These are phyloP conservation scores for Rhexocercosporidium sp. DNA, from an alignment of 2,329 filamentous ascomycete species.

Conservation along the genomic window DNA sequence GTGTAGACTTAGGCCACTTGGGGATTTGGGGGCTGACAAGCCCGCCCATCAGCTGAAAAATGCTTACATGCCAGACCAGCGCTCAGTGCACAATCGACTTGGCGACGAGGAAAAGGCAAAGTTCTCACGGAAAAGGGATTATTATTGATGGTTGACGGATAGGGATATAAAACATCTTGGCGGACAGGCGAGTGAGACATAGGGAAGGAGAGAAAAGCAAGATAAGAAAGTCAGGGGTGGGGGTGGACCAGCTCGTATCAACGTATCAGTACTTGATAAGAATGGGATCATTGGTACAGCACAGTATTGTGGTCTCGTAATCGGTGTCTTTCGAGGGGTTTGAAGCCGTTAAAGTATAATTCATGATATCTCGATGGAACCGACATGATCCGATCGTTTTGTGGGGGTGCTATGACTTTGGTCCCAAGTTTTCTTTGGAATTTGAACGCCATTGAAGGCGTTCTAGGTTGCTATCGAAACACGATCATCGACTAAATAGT, in stretches of 20 bases:
- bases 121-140: not conserved
- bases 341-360: slow-evolving; percentile 3
- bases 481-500: not conserved
- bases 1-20: not conserved
- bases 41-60: not conserved
- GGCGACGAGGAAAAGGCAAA: slow-evolving; percentile 2
- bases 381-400: not conserved
- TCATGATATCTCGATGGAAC: not conserved
- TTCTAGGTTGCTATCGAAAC: not conserved
- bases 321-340: not conserved
- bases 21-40: not conserved
- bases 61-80: not conserved
- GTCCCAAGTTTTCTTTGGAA: not conserved
- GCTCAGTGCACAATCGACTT: not conserved
- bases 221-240: slow-evolving; percentile 1
- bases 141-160: not conserved
- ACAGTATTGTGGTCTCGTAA: not conserved
- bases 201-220: not conserved
- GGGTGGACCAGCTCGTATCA: slow-evolving; percentile 3
- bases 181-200: not conserved
- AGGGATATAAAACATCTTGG: not conserved
- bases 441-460: not conserved
- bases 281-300: not conserved
- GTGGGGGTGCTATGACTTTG: not conserved
- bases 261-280: not conserved